Evolutionary conservation across 1,139 yeast genomes (phyloP), one percentile per base, ranked within the genome.

Genomic region (Zygosaccharomyces sapae): DNA sequence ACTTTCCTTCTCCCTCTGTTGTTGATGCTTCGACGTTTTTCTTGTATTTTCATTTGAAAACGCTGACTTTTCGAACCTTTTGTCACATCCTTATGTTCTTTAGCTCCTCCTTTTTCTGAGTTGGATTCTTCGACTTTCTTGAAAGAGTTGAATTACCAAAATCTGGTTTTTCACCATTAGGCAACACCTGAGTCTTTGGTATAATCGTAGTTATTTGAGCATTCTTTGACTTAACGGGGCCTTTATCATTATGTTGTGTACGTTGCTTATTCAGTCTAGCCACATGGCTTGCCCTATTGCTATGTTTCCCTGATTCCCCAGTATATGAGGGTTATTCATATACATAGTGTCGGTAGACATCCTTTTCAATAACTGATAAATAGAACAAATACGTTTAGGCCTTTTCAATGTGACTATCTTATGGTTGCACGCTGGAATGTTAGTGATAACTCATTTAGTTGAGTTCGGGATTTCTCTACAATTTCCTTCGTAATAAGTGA

Each of bases 281-380:
- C 33, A 53, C 54, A n/a, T 48, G 50, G 24, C 48, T 52, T 19
- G 58, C 45, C 44, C 54, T 55, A 44, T 60, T 61, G 9, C 30
- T n/a, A 27, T 27, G 30, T 45, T 55, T 60, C 31, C 64, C 52
- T 19, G 58, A 53, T n/a, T 61, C 46, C 12, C 59, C 50, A 62
- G 43, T 55, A 62, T 50, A 48, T 65, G 53, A 29, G 67, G 58
- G 49, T 65, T 63, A 40, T 62, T 62, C 46, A 62, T 51, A 48
- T 61, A 62, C 65, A 56, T 62, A 27, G 67, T 62, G 56, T 63
- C 67, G 16, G 62, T 54, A 12, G 66, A 62, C 67, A 63, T 62
- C 4, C 13, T 25, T 29, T 33, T 27, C 16, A 13, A 22, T 22
- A 24, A 6, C 10, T 6, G 30, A 10, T 22, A 12, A 24, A 22